Conservation (phyloP, 306 rosid species). For the Quercus berberidifolia region DNA sequence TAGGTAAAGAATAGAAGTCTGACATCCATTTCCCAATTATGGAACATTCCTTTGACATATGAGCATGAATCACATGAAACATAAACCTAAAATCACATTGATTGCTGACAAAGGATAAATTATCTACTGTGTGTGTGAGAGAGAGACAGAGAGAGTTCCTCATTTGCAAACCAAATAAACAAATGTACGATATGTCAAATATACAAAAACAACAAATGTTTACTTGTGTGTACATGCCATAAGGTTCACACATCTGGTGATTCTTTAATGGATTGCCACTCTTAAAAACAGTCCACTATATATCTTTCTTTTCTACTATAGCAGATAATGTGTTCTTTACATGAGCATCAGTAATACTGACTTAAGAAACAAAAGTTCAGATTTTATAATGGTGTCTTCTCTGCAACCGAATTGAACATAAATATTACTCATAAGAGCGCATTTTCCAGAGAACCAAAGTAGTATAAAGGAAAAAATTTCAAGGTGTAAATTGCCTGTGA, state of each 20-base stretch:
- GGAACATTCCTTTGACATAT: neutral
- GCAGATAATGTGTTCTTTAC: neutral
- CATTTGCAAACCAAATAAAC: too few species aligned
- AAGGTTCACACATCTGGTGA: too few species aligned
- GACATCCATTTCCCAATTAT: neutral
- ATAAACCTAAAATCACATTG: neutral
- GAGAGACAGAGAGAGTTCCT: too few species aligned
- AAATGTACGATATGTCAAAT: too few species aligned
- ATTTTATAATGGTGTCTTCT: neutral
- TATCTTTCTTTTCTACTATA: too few species aligned
- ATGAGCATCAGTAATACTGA: neutral
- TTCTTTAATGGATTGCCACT: too few species aligned
- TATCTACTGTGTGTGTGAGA: too few species aligned
- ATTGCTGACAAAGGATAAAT: neutral
- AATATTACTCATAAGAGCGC: neutral
- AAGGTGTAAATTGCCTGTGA: slow-evolving; percentile 49
- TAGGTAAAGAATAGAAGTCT: neutral
- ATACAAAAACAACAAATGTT: too few species aligned
- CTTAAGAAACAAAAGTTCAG: neutral
- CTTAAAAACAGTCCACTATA: too few species aligned
- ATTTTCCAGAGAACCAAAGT: neutral
- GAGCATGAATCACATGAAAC: neutral
- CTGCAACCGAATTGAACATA: neutral
- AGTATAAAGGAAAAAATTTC: slow-evolving; percentile 3
- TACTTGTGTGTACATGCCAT: too few species aligned